Conservation (phyloP, 441 rosid genomes). For the Populus trichocarpa region DNA sequence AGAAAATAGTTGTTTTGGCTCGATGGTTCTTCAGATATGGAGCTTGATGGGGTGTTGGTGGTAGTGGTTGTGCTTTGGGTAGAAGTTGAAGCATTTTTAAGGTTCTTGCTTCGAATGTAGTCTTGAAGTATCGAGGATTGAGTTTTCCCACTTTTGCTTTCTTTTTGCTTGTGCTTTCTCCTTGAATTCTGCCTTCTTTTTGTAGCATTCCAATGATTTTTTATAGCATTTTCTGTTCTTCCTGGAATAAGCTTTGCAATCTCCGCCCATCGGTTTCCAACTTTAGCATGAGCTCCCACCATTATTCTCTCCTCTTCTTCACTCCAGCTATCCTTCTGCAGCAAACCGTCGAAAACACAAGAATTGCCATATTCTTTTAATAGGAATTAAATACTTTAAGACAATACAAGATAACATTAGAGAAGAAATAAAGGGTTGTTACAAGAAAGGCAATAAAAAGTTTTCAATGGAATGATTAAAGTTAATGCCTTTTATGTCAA, state of each 20-base stretch:
- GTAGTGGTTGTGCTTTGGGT: slow-evolving; percentile 11
- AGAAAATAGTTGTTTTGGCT: slow-evolving; percentile 18
- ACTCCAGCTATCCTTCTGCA: slow-evolving; percentile 84
- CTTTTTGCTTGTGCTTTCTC: slow-evolving; percentile 48
- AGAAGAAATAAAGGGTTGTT: background rate
- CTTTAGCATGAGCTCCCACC: slow-evolving; percentile 57
- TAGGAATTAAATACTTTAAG: background rate
- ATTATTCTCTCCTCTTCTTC: slow-evolving; percentile 77
- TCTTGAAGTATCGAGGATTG: slow-evolving; percentile 77
- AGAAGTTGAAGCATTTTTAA: slow-evolving; percentile 5
- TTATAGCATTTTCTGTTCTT: slow-evolving; percentile 79
- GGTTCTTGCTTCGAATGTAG: slow-evolving; percentile 57
- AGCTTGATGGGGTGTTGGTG: slow-evolving; percentile 21
- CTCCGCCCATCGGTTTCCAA: slow-evolving; percentile 91
- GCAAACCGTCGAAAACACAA: background rate
- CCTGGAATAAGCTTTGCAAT: slow-evolving; percentile 76
- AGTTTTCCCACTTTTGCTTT: slow-evolving; percentile 31
- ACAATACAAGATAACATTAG: background rate
- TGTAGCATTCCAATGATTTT: slow-evolving; percentile 95
- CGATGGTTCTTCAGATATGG: slow-evolving; percentile 29
- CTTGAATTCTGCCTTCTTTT: slow-evolving; percentile 71
- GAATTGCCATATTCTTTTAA: background rate
- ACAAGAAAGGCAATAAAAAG: background rate
- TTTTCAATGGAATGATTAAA: slow-evolving; percentile 8
- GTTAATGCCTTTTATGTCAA: background rate